phyloP scores from a whole-genome alignment of 345 rosid genomes.

The Pugionium dolabratum region DNA sequence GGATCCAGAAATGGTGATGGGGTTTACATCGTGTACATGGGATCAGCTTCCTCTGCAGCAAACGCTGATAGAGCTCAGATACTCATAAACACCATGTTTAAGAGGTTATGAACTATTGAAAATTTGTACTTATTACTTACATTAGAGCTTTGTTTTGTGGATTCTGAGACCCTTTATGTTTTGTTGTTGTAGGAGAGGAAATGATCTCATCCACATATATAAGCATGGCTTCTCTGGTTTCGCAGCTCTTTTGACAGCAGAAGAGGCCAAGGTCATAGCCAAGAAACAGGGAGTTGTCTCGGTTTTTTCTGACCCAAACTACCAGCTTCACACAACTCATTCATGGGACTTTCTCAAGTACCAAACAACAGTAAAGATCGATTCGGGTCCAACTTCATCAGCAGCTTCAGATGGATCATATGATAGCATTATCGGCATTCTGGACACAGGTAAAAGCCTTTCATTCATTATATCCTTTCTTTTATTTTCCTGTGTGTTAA shows the following conservation, averaged over 20 bases:
- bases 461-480: neutral
- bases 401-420: slow-evolving; percentile 39
- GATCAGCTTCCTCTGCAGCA: slow-evolving; percentile 50
- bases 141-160: slow-evolving; percentile 2
- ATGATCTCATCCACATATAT: slow-evolving; percentile 51
- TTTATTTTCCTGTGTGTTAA: neutral
- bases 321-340: slow-evolving; percentile 82
- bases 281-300: slow-evolving; percentile 65
- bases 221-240: slow-evolving; percentile 74
- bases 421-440: slow-evolving; percentile 64
- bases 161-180: slow-evolving; percentile 8
- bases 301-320: slow-evolving; percentile 62
- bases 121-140: neutral
- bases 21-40: slow-evolving; percentile 74
- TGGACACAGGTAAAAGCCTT: slow-evolving; percentile 61
- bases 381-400: slow-evolving; percentile 48
- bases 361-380: slow-evolving; percentile 52
- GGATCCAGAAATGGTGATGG: slow-evolving; percentile 40
- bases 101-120: slow-evolving; percentile 35
- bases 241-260: slow-evolving; percentile 69
- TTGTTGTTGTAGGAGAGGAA: slow-evolving; percentile 48
- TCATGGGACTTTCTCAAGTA: slow-evolving; percentile 91
- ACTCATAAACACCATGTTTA: slow-evolving; percentile 49
- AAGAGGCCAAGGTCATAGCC: slow-evolving; percentile 60
- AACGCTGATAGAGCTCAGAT: slow-evolving; percentile 52